phyloP scores from a whole-genome alignment of 2,329 filamentous ascomycete genomes.

The Podosphaera xanthii region DNA sequence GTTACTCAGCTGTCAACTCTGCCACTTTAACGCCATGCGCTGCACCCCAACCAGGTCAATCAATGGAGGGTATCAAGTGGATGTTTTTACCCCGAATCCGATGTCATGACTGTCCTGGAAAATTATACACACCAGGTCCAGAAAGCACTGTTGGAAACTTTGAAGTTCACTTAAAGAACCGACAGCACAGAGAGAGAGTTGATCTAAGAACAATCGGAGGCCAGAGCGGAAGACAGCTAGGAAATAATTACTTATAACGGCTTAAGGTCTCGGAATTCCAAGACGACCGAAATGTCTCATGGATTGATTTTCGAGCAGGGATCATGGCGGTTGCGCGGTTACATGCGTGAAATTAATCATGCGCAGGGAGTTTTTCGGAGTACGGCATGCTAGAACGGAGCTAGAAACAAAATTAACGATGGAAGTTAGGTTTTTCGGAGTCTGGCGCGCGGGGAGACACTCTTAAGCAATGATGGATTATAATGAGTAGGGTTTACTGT shows the following conservation, averaged over 20 bases:
- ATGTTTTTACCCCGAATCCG: conserved; percentile 76
- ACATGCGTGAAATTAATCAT: too few species aligned
- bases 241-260: neutral
- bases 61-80: conserved; percentile 44
- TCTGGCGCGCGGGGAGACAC: too few species aligned
- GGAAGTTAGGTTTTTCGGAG: too few species aligned
- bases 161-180: conserved; percentile 75
- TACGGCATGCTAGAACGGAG: too few species aligned
- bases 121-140: conserved; percentile 78
- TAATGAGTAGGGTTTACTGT: too few species aligned
- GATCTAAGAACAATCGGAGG: conserved; percentile 16
- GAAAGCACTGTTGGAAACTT: conserved; percentile 75
- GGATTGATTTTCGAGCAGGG: neutral
- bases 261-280: neutral
- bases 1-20: conserved; percentile 59
- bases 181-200: conserved; percentile 53
- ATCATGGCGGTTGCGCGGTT: too few species aligned
- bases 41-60: conserved; percentile 22
- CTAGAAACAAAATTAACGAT: too few species aligned
- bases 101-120: conserved; percentile 80
- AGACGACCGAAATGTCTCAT: neutral
- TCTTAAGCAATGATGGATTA: too few species aligned
- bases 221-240: neutral
- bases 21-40: conserved; percentile 42
- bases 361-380: too few species aligned